phyloP scores from a whole-genome alignment of 2,329 filamentous ascomycete genomes.

The Cladophialophora bantiana region DNA sequence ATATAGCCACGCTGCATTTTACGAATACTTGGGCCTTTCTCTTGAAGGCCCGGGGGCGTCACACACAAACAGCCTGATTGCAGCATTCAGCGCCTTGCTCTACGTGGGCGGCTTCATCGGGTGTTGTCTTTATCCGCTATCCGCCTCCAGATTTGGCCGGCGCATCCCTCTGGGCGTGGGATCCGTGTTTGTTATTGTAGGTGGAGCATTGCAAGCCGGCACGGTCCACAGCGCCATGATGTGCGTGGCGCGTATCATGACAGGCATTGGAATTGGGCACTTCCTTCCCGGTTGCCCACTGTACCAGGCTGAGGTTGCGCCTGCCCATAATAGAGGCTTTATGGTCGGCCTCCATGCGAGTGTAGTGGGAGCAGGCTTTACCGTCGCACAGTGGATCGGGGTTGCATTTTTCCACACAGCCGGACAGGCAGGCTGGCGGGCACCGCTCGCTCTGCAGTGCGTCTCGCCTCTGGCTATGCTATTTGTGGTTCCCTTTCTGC shows the following conservation, averaged over 20 bases:
- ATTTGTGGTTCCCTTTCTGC: slow-evolving; percentile 10
- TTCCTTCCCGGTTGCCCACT: slow-evolving; percentile 53
- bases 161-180: slow-evolving; percentile 44
- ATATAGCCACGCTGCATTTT: slow-evolving; percentile 3
- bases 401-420: slow-evolving; percentile 20
- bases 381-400: slow-evolving; percentile 24
- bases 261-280: slow-evolving; percentile 53
- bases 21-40: slow-evolving; percentile 6
- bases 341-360: slow-evolving; percentile 24
- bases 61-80: slow-evolving; percentile 11
- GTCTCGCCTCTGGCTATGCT: slow-evolving; percentile 12
- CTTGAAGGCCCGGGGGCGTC: slow-evolving; percentile 1
- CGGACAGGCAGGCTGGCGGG: slow-evolving; percentile 24
- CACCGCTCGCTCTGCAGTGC: slow-evolving; percentile 21
- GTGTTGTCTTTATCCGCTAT: slow-evolving; percentile 9
- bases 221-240: slow-evolving; percentile 25
- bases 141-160: slow-evolving; percentile 8
- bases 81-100: slow-evolving; percentile 13
- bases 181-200: slow-evolving; percentile 46
- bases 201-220: slow-evolving; percentile 48
- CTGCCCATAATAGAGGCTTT: slow-evolving; percentile 51
- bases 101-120: slow-evolving; percentile 16
- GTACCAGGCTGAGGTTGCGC: slow-evolving; percentile 53
- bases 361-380: slow-evolving; percentile 19
- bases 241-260: slow-evolving; percentile 31